Evolutionary conservation across 306 rosid genomes (phyloP), one percentile per base, ranked within the genome.

Genomic region (Medicago truncatula): DNA sequence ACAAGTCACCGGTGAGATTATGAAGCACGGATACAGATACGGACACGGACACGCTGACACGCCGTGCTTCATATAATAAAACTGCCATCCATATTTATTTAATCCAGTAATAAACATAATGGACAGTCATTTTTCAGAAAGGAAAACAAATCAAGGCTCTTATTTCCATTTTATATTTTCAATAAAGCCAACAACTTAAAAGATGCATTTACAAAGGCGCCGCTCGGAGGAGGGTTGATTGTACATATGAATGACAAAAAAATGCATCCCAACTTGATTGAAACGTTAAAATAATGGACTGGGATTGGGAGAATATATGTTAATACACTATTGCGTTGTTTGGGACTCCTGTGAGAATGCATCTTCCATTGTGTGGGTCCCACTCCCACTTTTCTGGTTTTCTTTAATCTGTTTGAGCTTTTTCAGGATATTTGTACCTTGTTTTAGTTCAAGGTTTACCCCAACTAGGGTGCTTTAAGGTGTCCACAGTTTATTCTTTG

Each of bases 111-210:
- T 50, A 28, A 62, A 49, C 79, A 75, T 61, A 46, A 34, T 17
- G 59, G 61, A 16, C 18, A 36, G 8, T 15, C 20, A 61, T 46
- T 31, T 31, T 73, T 58, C 9, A 18, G 41, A 25, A 21, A 46
- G 46, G 47, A 61, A 74, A 74, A 6, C 28, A 23, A 1, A 18
- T 47, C 14, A 67, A n/a, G 31, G 34, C 49, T 11, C 78, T 44
- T 8, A 4, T 46, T 74, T 60, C 47, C 44, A 74, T 28, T 74
- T 59, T 20, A 67, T 61, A 74, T 28, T 28, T 60, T 73, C 39
- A 44, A 46, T 16, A 60, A 28, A 43, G 70, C 12, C 28, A 13
- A 39, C 76, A 72, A 72, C 40, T 13, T 8, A 18, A 39, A 54
- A 53, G 16, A 57, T 57, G 21, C 43, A 54, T 56, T 56, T 56